Evolutionary conservation across 2,329 filamentous ascomycete species (phyloP).

Genomic region (Fusarium brevicatenulatum): DNA sequence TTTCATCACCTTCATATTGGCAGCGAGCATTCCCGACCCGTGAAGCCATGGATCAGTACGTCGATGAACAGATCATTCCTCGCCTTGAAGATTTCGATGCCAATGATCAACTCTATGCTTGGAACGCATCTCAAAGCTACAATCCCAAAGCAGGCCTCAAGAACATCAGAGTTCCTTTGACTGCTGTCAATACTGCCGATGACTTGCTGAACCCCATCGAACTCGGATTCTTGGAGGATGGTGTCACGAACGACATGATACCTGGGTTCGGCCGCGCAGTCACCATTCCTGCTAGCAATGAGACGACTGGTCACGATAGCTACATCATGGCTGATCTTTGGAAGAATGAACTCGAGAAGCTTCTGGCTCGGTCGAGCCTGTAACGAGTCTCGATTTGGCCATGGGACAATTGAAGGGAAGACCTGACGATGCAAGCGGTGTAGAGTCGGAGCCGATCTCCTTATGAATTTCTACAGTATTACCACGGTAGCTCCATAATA

Average conservation of each 20-base stretch:
- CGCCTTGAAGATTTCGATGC: background rate
- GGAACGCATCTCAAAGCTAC: slow-evolving; percentile 16
- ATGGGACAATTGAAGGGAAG: background rate
- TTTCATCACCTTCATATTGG: slow-evolving; percentile 19
- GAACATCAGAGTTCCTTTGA: slow-evolving; percentile 16
- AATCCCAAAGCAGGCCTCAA: slow-evolving; percentile 1
- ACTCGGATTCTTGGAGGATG: slow-evolving; percentile 7
- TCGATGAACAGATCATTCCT: slow-evolving; percentile 8
- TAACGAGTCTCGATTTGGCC: accelerated
- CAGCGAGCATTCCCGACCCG: slow-evolving; percentile 11
- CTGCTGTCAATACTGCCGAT: slow-evolving; percentile 24
- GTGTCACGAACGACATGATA: slow-evolving; percentile 3
- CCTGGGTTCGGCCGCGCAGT: background rate
- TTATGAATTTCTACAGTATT: accelerated
- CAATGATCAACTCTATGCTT: slow-evolving; percentile 25
- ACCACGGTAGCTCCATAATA: background rate
- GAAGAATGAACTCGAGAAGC: slow-evolving; percentile 18
- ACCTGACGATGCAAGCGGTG: background rate
- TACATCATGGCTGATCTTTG: slow-evolving; percentile 25
- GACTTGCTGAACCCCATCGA: slow-evolving; percentile 22
- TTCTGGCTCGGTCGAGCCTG: background rate
- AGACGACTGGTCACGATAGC: slow-evolving; percentile 18
- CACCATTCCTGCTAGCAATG: slow-evolving; percentile 1
- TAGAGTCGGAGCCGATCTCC: too few species aligned
- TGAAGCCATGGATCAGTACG: background rate